Percentiles rank a stretch among this genome's conserved stretches.
Evolutionary conservation across 208 protist genomes (phyloP).

Genomic region (Trypanosoma congolense): DNA sequence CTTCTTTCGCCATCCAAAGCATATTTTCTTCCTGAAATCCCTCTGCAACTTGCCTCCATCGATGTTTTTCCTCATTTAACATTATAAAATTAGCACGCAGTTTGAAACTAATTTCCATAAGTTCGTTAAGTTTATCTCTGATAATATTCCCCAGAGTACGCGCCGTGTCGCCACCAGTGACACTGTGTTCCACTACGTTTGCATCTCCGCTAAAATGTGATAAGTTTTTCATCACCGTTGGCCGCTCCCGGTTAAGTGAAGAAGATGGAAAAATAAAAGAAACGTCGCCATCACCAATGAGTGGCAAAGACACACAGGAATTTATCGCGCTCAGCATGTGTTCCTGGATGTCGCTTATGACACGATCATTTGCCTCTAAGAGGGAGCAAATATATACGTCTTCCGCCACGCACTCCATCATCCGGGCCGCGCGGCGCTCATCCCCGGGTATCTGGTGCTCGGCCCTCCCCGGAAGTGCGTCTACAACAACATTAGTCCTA

Average conservation of each 20-base stretch:
- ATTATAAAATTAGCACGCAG: constrained; percentile 6
- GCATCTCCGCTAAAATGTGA: not conserved
- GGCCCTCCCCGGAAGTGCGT: no score
- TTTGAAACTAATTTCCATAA: constrained; percentile 1
- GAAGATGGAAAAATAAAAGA: not conserved
- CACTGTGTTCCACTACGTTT: not conserved
- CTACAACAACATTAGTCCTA: no score
- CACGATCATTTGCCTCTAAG: constrained; percentile 23
- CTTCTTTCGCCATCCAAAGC: constrained; percentile 9
- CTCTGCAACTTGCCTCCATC: constrained; percentile 15
- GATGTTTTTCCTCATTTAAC: constrained; percentile 10
- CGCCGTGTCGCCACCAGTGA: not conserved
- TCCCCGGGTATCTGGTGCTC: no score
- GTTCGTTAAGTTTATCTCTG: not conserved
- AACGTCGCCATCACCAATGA: not conserved
- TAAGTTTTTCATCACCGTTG: no score
- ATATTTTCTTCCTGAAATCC: constrained; percentile 18
- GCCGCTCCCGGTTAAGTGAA: no score
- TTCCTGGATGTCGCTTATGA: constrained; percentile 23
- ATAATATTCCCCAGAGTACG: not conserved
- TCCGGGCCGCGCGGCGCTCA: not conserved
- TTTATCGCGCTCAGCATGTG: constrained; percentile 6
- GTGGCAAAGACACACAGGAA: not conserved
- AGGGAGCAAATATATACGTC: constrained; percentile 7
- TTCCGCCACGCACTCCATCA: constrained; percentile 1